phyloP scores from a whole-genome alignment of 2,329 filamentous ascomycete genomes.

The Cladosporium sp. region DNA sequence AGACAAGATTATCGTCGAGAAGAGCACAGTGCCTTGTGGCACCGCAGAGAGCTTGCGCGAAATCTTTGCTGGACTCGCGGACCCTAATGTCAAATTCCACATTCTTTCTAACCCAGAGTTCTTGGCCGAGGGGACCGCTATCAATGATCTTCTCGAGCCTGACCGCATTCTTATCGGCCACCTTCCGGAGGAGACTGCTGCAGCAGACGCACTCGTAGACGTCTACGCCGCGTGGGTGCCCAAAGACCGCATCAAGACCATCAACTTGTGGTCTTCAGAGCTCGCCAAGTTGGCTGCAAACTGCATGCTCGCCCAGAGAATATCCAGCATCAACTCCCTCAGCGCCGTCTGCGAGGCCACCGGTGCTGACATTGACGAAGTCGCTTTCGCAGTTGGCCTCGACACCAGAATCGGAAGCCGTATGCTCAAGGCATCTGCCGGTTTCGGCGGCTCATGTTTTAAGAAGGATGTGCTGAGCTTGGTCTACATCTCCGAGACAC shows the following conservation, averaged over 20 bases:
- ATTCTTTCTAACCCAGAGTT: slow-evolving; percentile 81
- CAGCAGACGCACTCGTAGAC: slow-evolving; percentile 62
- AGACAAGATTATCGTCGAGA: slow-evolving; percentile 74
- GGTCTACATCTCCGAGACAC: slow-evolving; percentile 69
- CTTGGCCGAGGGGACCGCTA: slow-evolving; percentile 72
- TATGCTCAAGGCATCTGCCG: slow-evolving; percentile 71
- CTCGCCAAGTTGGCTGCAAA: slow-evolving; percentile 76
- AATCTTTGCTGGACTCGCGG: slow-evolving; percentile 15
- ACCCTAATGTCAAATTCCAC: slow-evolving; percentile 59
- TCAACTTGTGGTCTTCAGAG: slow-evolving; percentile 75
- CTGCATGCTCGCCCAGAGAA: slow-evolving; percentile 75
- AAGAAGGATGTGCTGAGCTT: slow-evolving; percentile 75
- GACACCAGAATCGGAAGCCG: slow-evolving; percentile 70
- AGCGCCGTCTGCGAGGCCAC: slow-evolving; percentile 74
- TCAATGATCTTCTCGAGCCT: slow-evolving; percentile 67
- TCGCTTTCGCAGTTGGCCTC: slow-evolving; percentile 53
- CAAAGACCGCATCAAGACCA: slow-evolving; percentile 64
- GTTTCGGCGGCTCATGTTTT: slow-evolving; percentile 78
- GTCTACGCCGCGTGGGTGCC: slow-evolving; percentile 73
- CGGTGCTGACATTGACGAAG: slow-evolving; percentile 72
- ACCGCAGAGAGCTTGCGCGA: slow-evolving; percentile 44
- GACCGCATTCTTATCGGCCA: slow-evolving; percentile 74
- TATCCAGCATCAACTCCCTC: slow-evolving; percentile 77
- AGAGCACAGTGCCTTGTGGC: slow-evolving; percentile 75
- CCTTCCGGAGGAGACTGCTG: slow-evolving; percentile 60